phyloP scores from a whole-genome alignment of 345 rosid species.

The Garcia nutans region DNA sequence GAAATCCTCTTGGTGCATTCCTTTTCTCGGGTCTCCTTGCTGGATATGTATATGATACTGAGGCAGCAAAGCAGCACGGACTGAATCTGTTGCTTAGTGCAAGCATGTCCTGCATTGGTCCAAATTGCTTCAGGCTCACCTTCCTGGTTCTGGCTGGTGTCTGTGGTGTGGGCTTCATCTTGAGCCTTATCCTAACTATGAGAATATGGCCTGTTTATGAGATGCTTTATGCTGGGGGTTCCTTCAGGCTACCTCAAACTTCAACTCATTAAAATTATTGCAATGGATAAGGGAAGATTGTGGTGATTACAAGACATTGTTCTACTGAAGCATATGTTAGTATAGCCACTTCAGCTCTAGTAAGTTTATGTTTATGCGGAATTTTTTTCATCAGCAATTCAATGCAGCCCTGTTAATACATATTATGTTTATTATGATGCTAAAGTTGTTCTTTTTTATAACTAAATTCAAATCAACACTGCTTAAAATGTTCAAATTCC shows the following conservation, averaged over 20 bases:
- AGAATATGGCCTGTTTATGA: slow-evolving; percentile 61
- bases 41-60: slow-evolving; percentile 51
- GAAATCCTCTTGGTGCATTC: slow-evolving; percentile 64
- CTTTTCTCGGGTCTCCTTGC: slow-evolving; percentile 69
- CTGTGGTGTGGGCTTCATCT: slow-evolving; percentile 43
- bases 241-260: slow-evolving; percentile 50
- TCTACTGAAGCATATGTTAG: not conserved
- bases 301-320: not conserved
- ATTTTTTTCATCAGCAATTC: not conserved
- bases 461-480: not conserved
- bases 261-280: slow-evolving; percentile 34
- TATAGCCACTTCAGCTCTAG: not conserved
- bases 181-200: slow-evolving; percentile 43
- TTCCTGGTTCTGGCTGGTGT: slow-evolving; percentile 55
- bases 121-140: slow-evolving; percentile 64
- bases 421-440: not conserved
- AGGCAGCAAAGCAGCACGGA: slow-evolving; percentile 55
- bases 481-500: not conserved
- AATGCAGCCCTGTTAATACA: not conserved
- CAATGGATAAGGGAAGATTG: not conserved
- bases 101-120: slow-evolving; percentile 48
- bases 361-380: not conserved
- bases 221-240: slow-evolving; percentile 58
- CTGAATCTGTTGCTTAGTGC: slow-evolving; percentile 23
- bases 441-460: not conserved